Conservation (phyloP, 1,139 yeast species). For the Meyerozyma smithsonii region DNA sequence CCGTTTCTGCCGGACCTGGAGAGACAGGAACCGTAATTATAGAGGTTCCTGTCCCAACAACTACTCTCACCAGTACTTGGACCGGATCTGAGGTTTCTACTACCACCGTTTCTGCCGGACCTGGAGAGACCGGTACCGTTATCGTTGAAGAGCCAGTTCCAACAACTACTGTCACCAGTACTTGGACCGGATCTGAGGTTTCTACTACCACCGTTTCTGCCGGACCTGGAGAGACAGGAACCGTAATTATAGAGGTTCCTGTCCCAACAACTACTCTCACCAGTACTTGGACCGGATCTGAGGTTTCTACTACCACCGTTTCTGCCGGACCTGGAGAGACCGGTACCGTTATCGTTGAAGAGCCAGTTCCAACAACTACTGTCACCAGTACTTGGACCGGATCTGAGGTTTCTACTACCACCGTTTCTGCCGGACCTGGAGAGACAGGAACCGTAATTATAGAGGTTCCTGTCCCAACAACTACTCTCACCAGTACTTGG, state of each 20-base stretch:
- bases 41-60: constrained; percentile 7
- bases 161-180: constrained; percentile 7
- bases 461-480: constrained; percentile 16
- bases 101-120: constrained; percentile 5
- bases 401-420: constrained; percentile 6
- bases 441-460: constrained; percentile 15
- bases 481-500: constrained; percentile 15
- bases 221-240: constrained; percentile 10
- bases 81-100: constrained; percentile 7
- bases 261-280: constrained; percentile 17
- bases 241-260: constrained; percentile 16
- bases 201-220: constrained; percentile 2
- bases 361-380: constrained; percentile 11
- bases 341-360: constrained; percentile 5
- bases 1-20: constrained; percentile 8
- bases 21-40: constrained; percentile 10
- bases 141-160: constrained; percentile 13
- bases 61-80: constrained; percentile 7
- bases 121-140: constrained; percentile 13
- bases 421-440: constrained; percentile 5
- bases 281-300: constrained; percentile 12
- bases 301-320: constrained; percentile 10
- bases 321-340: constrained; percentile 10
- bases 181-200: background rate
- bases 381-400: constrained; percentile 12